These are phyloP conservation scores for Leonotis leonurus DNA, from an alignment of 257 asterid genomes.

Conservation along the genomic window DNA sequence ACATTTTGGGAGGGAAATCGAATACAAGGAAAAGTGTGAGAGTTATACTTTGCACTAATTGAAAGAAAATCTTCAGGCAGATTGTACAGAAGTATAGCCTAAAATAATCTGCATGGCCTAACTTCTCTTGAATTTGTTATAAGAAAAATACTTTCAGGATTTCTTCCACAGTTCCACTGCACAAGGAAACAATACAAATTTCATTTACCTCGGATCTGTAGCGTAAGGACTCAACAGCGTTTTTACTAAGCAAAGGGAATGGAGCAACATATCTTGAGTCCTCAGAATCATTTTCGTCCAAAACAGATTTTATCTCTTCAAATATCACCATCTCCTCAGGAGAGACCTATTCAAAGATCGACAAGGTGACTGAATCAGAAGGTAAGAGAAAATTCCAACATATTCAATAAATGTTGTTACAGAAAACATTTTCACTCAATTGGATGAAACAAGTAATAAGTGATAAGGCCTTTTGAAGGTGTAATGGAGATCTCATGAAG, in stretches of 20 bases:
- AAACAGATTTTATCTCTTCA: conserved; percentile 64
- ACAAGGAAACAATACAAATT: neutral
- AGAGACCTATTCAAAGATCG: conserved; percentile 45
- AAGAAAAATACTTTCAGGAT: neutral
- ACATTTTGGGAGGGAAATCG: neutral
- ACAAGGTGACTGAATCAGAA: conserved; percentile 9
- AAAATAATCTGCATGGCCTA: neutral
- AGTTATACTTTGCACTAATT: neutral
- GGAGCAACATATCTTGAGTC: conserved; percentile 78
- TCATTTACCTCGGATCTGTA: conserved; percentile 90
- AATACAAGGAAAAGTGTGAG: neutral
- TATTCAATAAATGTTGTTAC: conserved; percentile 2
- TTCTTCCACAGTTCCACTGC: conserved; percentile 1
- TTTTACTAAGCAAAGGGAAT: conserved; percentile 70
- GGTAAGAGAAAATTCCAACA: neutral
- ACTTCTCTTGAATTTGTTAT: neutral
- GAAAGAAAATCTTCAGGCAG: neutral
- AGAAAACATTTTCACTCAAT: neutral
- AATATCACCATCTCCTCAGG: conserved; percentile 65
- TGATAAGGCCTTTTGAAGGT: neutral
- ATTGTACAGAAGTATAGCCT: neutral
- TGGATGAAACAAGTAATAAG: neutral
- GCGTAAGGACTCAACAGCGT: conserved; percentile 85
- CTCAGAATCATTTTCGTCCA: conserved; percentile 60
- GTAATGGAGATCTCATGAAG: conserved; percentile 8